Conservation (phyloP, 1,139 yeast genomes). For the Kodamaea sp. region DNA sequence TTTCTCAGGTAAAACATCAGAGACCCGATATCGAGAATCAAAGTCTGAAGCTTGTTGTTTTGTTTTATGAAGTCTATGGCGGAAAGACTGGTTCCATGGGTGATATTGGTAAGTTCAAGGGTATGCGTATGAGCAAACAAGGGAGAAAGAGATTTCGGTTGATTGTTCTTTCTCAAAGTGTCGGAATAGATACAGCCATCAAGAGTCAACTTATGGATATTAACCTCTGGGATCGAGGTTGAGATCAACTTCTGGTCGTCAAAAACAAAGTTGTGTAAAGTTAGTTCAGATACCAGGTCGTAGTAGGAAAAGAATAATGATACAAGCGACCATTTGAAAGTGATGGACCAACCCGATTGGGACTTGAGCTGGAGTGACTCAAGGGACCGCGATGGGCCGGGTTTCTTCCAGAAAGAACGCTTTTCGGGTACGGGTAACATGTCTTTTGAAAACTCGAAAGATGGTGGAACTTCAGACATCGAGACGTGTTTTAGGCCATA, state of each 20-base stretch:
- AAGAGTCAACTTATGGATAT: slow-evolving; percentile 23
- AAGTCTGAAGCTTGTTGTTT: slow-evolving; percentile 26
- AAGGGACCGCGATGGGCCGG: slow-evolving; percentile 23
- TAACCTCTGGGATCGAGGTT: slow-evolving; percentile 10
- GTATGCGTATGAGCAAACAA: slow-evolving; percentile 39
- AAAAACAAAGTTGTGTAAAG: slow-evolving; percentile 48
- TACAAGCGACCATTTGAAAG: slow-evolving; percentile 34
- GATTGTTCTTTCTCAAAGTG: slow-evolving; percentile 17
- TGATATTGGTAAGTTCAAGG: slow-evolving; percentile 38
- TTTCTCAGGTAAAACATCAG: slow-evolving; percentile 40
- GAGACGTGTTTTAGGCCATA: slow-evolving; percentile 31
- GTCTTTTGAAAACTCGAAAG: slow-evolving; percentile 46
- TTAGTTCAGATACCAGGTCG: slow-evolving; percentile 45
- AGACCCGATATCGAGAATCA: slow-evolving; percentile 52
- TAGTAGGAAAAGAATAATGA: slow-evolving; percentile 39
- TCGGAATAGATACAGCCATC: slow-evolving; percentile 29
- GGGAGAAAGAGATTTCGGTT: slow-evolving; percentile 8
- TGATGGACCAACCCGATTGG: slow-evolving; percentile 52
- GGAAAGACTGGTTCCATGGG: slow-evolving; percentile 48
- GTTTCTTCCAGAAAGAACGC: slow-evolving; percentile 12
- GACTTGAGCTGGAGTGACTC: slow-evolving; percentile 32
- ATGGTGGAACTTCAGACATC: slow-evolving; percentile 51
- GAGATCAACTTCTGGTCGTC: slow-evolving; percentile 32
- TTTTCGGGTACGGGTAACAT: slow-evolving; percentile 5
- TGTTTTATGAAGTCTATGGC: slow-evolving; percentile 43